Evolutionary conservation across 768 basidiomycete species (phyloP).

Genomic region (Lentinula aciculospora): DNA sequence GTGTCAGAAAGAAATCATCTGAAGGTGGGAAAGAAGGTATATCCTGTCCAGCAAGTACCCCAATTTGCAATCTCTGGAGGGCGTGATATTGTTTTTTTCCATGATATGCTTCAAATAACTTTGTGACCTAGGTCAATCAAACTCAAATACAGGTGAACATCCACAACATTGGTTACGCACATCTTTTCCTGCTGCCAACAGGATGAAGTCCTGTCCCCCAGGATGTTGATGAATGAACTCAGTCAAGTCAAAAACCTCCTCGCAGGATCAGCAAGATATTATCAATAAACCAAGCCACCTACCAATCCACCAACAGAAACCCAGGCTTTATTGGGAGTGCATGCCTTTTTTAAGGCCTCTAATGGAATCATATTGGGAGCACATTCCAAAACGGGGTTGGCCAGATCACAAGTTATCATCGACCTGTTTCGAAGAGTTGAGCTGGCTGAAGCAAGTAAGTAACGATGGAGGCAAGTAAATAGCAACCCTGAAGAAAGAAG

Average conservation of each 20-base stretch:
- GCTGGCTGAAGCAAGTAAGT: too few species aligned
- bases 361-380: not conserved
- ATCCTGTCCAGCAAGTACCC: not conserved
- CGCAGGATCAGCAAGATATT: too few species aligned
- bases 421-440: not conserved
- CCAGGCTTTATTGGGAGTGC: not conserved
- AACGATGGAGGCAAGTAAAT: too few species aligned
- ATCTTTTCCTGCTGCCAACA: constrained; percentile 1
- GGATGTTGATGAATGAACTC: not conserved
- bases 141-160: not conserved
- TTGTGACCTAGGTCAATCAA: not conserved
- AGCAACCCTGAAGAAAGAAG: too few species aligned
- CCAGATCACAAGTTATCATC: not conserved
- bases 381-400: not conserved
- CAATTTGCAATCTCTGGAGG: not conserved
- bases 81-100: not conserved
- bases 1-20: not conserved
- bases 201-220: not conserved
- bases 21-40: not conserved
- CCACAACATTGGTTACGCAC: not conserved
- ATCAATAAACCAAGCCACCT: not conserved
- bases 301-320: not conserved
- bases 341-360: not conserved
- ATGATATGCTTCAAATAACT: not conserved
- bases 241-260: constrained; percentile 2